Evolutionary conservation across 208 protist genomes (phyloP).

Genomic region (Borovskyia barvae): DNA sequence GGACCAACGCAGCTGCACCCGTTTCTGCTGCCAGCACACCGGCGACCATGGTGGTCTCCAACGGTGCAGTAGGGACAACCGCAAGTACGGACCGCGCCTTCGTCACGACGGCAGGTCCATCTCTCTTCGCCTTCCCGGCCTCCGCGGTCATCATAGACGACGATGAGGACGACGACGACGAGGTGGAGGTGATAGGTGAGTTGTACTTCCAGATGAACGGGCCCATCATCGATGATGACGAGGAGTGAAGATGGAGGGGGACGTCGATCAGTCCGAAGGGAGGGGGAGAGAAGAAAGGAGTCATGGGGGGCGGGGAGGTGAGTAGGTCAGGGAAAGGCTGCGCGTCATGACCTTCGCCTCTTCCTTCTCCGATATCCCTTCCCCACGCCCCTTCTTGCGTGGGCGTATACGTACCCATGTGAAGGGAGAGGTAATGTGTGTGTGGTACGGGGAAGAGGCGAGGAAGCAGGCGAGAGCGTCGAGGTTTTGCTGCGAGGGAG

Average conservation of each 20-base stretch:
- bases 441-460: too few relatives aligned
- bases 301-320: background rate
- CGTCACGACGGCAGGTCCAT: background rate
- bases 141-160: conserved; percentile 29
- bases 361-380: background rate
- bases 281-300: background rate
- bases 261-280: background rate
- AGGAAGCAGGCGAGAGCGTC: too few relatives aligned
- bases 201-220: conserved; percentile 80
- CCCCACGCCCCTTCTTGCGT: background rate
- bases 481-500: too few relatives aligned
- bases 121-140: conserved; percentile 16
- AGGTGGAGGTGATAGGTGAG: conserved; percentile 79
- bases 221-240: conserved; percentile 84
- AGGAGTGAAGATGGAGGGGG: conserved; percentile 17
- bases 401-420: too few relatives aligned
- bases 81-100: too few relatives aligned
- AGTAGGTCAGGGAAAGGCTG: background rate
- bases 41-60: conserved; percentile 6
- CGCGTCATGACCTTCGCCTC: background rate
- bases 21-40: conserved; percentile 16
- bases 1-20: conserved; percentile 16
- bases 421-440: too few relatives aligned
- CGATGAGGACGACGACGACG: conserved; percentile 86
- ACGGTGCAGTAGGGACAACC: too few relatives aligned